Base-by-base conservation (phyloP, 140 eudicot genomes). In the Stevia rebaudiana region DNA sequence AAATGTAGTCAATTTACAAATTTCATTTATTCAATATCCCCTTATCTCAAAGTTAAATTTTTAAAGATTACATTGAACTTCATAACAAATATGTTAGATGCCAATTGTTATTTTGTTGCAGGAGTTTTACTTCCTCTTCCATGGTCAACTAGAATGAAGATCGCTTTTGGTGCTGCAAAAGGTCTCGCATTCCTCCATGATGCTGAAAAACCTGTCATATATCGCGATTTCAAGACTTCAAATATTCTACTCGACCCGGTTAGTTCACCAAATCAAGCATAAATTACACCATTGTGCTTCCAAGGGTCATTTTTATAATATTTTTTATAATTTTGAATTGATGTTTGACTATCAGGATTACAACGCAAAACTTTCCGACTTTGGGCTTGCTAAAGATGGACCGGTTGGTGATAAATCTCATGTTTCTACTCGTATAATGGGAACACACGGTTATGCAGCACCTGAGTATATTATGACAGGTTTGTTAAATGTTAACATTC, bases 391-490 rank as follows among this genome's bases (percentile, higher is more conserved):
- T 19, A 91, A 87, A 71, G 96, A 87, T 73, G 98, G 98, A 46
- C 98, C 98, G 9, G 96, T 87, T 25, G 97, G 97, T 15, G 97
- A 90, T 67, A 90, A 90, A 68, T 82, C 97, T 63, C 97, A 90
- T 61, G 97, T 90, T 52, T 90, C 97, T 62, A 90, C 97, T 58
- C 95, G 97, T 63, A 86, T 90, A 70, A 90, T 90, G 97, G 97
- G 97, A 73, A 90, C 97, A 6, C 82, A 90, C 73, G 97, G 95
- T 3, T 90, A 90, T 35, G 95, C 95, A 39, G 97, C 97, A 40
- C 97, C 97, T 0, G 98, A 91, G 76, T 91, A 91, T 44, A 86
- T 90, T 51, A 80, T 90, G 97, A 90, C 97, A 76, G 97, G 97
- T 88, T 67, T 56, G 67, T 55, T 48, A 68, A 35, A 63, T 56